Evolutionary conservation across 768 basidiomycete species (phyloP), one percentile per base, ranked within the genome.

Genomic region (Sarcomyxa edulis): DNA sequence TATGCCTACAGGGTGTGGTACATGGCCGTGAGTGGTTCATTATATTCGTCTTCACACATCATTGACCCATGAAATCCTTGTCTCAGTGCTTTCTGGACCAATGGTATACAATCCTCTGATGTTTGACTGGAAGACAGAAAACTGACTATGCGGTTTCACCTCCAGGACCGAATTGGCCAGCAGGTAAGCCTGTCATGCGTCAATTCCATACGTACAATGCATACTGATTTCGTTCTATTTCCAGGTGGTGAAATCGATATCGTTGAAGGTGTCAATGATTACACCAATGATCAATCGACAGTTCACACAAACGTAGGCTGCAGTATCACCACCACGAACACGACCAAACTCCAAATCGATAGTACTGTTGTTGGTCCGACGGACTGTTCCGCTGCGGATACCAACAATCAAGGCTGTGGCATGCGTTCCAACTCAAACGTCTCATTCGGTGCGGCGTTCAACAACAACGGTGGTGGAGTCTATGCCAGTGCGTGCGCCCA

Each of bases 1-100:
- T 56, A 90, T 93, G 83, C 91, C 91, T 6, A 80, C 81, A 0
- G 92, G 91, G 10, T 94, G 91, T 59, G 91, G 81, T 25, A 81
- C 81, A 18, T 92, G 89, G 90, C 88, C 87, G 61, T 74, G 40
- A 57, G 70, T 69, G 6, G 30, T 31, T 37, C 31, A 6, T 19
- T 22, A 19, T 29, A 12, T 31, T 18, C n/a, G 35, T 33, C 16
- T 40, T 30, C 18, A 28, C 26, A 28, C 31, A 33, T 16, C 6
- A 37, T 7, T 23, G 29, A 33, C 37, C 23, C 24, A 32, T 9
- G 5, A 29, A 32, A 19, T 21, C 22, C 23, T 9, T 26, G 28
- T 39, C 32, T 34, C 37, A 72, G 71, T 35, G 71, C 71, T 6
- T 71, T 69, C 41, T 72, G 71, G 69, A 61, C 69, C 23, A 68